Evolutionary conservation across 2,329 filamentous ascomycete species (phyloP).

Genomic region (Dendrostoma leiphaemia): DNA sequence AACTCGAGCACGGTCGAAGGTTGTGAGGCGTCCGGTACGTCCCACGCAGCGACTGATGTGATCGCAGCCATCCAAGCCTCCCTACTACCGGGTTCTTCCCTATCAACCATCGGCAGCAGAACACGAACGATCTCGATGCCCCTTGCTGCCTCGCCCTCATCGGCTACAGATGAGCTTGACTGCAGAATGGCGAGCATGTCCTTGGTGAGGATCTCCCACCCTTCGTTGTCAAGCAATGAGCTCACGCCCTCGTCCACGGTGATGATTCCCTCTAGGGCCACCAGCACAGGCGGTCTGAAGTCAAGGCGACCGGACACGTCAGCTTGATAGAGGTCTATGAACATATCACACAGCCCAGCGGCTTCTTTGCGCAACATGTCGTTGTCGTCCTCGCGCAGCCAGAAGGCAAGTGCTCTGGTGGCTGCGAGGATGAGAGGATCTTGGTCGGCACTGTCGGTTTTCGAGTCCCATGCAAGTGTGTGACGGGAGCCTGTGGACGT

Average conservation of each 20-base stretch:
- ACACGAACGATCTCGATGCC: slow-evolving; percentile 57
- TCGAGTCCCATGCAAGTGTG: slow-evolving; percentile 59
- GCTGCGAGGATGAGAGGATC: slow-evolving; percentile 61
- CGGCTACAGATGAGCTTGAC: slow-evolving; percentile 22
- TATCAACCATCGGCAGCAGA: slow-evolving; percentile 51
- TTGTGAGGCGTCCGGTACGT: slow-evolving; percentile 31
- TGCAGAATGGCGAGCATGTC: slow-evolving; percentile 49
- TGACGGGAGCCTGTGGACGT: slow-evolving; percentile 43
- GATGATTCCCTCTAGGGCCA: slow-evolving; percentile 59
- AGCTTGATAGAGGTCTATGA: slow-evolving; percentile 59
- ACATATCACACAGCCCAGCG: slow-evolving; percentile 60
- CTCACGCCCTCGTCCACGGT: slow-evolving; percentile 45
- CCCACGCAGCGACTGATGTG: slow-evolving; percentile 48
- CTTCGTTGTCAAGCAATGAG: slow-evolving; percentile 47
- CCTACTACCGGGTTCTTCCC: slow-evolving; percentile 38
- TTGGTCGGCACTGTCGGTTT: slow-evolving; percentile 42
- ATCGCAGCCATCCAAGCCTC: slow-evolving; percentile 59
- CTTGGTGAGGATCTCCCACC: slow-evolving; percentile 50
- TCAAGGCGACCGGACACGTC: slow-evolving; percentile 38
- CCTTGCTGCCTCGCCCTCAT: slow-evolving; percentile 38
- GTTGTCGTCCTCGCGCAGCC: slow-evolving; percentile 69
- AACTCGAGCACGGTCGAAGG: slow-evolving; percentile 42
- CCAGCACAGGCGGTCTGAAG: slow-evolving; percentile 55
- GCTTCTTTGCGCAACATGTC: slow-evolving; percentile 55
- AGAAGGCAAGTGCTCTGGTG: slow-evolving; percentile 57